A percentile compares a stretch with the other conserved stretches of the same genome.
Evolutionary conservation across 192 early-diverging fungal species (phyloP).

Genomic region (Linnemannia hyalina): DNA sequence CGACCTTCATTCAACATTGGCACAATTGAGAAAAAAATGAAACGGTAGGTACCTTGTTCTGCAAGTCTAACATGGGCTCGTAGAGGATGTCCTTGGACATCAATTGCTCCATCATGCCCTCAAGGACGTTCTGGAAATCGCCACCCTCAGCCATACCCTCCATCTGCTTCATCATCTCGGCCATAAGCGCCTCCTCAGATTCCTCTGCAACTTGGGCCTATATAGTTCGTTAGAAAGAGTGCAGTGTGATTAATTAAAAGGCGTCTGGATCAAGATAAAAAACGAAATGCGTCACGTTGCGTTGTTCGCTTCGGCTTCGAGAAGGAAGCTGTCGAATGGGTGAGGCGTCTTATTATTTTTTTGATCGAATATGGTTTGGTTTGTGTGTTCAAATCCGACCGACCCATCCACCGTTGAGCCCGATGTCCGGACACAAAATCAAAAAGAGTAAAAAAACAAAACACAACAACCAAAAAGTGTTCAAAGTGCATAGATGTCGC

Average conservation of each 20-base stretch:
- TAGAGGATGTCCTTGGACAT: constrained; percentile 95
- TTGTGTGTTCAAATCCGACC: constrained; percentile 11
- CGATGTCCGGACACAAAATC: constrained; percentile 6
- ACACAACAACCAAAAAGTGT: not conserved
- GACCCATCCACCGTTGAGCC: constrained; percentile 12
- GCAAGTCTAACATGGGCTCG: constrained; percentile 96
- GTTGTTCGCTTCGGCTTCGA: constrained; percentile 8
- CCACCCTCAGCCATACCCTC: constrained; percentile 81
- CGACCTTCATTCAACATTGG: not conserved
- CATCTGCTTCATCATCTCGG: constrained; percentile 89
- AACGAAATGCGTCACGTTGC: not conserved
- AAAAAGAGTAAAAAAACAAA: not conserved
- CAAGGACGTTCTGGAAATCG: constrained; percentile 89
- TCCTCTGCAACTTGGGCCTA: constrained; percentile 68
- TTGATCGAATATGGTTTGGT: constrained; percentile 4
- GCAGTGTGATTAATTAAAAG: not conserved
- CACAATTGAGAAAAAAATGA: not conserved
- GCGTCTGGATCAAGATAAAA: not conserved
- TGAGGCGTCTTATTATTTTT: not conserved
- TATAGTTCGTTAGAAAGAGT: not conserved
- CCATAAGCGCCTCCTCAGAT: constrained; percentile 66
- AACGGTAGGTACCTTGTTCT: constrained; percentile 68
- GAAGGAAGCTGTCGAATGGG: not conserved
- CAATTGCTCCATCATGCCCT: constrained; percentile 90
- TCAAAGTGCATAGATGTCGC: not conserved